Base-by-base conservation (phyloP, 2,329 filamentous ascomycete genomes). In the Drechslerella coelobrocha region DNA sequence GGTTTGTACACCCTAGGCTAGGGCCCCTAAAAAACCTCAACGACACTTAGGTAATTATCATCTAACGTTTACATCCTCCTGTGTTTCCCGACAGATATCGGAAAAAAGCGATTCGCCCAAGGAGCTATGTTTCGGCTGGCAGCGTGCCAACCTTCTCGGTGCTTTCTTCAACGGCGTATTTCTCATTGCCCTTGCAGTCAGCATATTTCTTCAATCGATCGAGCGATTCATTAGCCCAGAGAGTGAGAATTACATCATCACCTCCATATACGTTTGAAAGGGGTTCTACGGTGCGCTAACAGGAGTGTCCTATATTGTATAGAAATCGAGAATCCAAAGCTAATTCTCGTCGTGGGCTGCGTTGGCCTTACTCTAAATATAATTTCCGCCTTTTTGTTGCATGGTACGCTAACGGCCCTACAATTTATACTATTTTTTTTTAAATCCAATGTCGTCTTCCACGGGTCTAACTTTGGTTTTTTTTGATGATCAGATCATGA, bases 81-180 rank as follows among this genome's bases (percentile, higher is more conserved):
- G 61, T 47, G n/a, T 51, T 52, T 72, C 56, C 75, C 72, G 17
- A 0, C 74, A 88, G 86, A 78, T 88, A 63, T 83, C 86, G 19
- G 83, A 88, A 73, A 80, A 82, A 43, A 79, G 81, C 47, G 79
- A 83, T 3, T 84, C 84, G 0, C 87, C 88, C 0, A 81, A 84
- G 71, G 81, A 81, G 8, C 81, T 89, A 14, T 85, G 88, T 0
- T 92, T 89, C 74, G 89, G 89, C n/a, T 92, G 88, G 89, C 87
- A 89, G 62, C 83, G 89, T 29, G 88, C 89, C 14, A 84, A 85
- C n/a, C 78, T 91, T 0, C 81, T 92, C 0, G 89, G 89, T 3
- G 88, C 88, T 21, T 92, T 92, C 78, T 92, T 92, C 82, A 92
- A 92, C 75, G 89, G 89, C 12, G 86, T 88, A 0, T 89, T 92